A percentile compares a stretch with the other conserved stretches of the same genome.
These are phyloP conservation scores for Clathrus columnatus DNA, from an alignment of 768 basidiomycete species.

Conservation along the genomic window DNA sequence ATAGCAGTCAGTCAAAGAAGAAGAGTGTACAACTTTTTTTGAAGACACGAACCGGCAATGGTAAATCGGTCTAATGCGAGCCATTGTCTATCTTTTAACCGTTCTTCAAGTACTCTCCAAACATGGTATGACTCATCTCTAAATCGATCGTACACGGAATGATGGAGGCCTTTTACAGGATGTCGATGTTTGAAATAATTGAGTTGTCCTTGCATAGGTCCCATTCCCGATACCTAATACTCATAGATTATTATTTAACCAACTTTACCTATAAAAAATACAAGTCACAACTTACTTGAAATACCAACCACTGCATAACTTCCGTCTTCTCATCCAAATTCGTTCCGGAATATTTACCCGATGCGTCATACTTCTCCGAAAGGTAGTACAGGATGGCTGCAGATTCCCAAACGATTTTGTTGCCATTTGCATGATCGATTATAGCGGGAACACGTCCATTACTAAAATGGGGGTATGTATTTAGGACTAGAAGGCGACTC, in stretches of 20 bases:
- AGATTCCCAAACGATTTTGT: slow-evolving; percentile 66
- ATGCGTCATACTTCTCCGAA: slow-evolving; percentile 71
- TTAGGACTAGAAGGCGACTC: background rate
- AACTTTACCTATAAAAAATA: background rate
- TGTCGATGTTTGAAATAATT: slow-evolving; percentile 15
- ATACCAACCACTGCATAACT: slow-evolving; percentile 1
- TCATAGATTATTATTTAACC: background rate
- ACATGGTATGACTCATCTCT: slow-evolving; percentile 14
- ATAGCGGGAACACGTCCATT: slow-evolving; percentile 63
- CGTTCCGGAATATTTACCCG: slow-evolving; percentile 43
- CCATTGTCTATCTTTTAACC: slow-evolving; percentile 8
- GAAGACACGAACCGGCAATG: background rate
- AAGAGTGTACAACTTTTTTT: too few relatives aligned
- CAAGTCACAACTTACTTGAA: background rate
- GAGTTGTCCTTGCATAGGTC: slow-evolving; percentile 4
- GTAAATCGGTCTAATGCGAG: slow-evolving; percentile 1
- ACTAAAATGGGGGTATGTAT: background rate
- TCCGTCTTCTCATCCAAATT: background rate
- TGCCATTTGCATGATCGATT: slow-evolving; percentile 43
- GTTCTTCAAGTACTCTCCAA: slow-evolving; percentile 14
- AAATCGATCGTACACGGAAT: slow-evolving; percentile 13
- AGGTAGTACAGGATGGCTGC: slow-evolving; percentile 79
- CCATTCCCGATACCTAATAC: slow-evolving; percentile 4
- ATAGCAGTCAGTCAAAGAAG: background rate
- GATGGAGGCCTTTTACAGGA: slow-evolving; percentile 12